Evolutionary conservation across 1,139 yeast genomes (phyloP).

Genomic region (Scheffersomyces lignicola): DNA sequence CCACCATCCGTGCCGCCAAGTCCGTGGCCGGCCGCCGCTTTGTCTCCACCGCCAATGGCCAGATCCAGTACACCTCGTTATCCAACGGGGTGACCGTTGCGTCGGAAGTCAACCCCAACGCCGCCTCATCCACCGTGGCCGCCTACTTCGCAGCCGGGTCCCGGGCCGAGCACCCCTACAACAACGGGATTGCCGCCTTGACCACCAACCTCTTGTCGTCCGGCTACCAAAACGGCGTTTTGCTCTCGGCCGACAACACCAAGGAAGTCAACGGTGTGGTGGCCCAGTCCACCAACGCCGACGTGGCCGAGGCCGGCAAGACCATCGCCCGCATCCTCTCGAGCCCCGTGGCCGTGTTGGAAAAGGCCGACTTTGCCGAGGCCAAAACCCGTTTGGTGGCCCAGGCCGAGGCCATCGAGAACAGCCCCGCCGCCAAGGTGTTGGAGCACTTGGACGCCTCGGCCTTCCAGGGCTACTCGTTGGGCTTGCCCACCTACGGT

Average conservation of each 20-base stretch:
- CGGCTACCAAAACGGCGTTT: constrained; percentile 45
- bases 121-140: constrained; percentile 64
- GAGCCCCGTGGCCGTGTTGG: constrained; percentile 30
- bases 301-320: constrained; percentile 43
- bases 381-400: constrained; percentile 39
- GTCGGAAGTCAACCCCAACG: constrained; percentile 59
- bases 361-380: constrained; percentile 33
- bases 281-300: constrained; percentile 50
- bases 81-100: constrained; percentile 74
- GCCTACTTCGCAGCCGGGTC: constrained; percentile 75
- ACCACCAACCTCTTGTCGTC: constrained; percentile 52
- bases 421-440: constrained; percentile 49
- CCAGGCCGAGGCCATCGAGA: constrained; percentile 45
- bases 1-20: constrained; percentile 32
- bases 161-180: constrained; percentile 73
- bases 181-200: constrained; percentile 75
- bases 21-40: constrained; percentile 50
- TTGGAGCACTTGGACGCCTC: constrained; percentile 75
- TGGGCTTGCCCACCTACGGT: constrained; percentile 75
- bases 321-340: constrained; percentile 37
- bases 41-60: constrained; percentile 57
- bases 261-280: constrained; percentile 57
- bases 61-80: constrained; percentile 68
- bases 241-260: constrained; percentile 43
- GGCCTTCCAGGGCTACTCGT: constrained; percentile 82